Evolutionary conservation across 352 stramenopile species (phyloP).

Genomic region (Saprolegnia diclina): DNA sequence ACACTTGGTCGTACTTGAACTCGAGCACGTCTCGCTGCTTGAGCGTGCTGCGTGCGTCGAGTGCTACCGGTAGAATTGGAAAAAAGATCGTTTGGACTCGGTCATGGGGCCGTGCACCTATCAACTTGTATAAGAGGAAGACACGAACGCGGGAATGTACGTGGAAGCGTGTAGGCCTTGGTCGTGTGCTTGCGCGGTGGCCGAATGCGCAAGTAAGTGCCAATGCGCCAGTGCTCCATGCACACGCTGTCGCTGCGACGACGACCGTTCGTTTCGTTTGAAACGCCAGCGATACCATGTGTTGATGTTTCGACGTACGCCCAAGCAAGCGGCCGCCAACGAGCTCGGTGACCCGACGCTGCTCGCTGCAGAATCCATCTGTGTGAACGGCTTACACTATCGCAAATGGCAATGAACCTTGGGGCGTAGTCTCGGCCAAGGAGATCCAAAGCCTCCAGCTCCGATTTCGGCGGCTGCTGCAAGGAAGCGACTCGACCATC

Average conservation of each 20-base stretch:
- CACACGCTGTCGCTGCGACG: background rate
- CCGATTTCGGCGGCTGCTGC: constrained; percentile 7
- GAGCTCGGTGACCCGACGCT: background rate
- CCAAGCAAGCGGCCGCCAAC: background rate
- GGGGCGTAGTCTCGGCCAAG: constrained; percentile 1
- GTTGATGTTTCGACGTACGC: background rate
- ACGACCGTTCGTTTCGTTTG: background rate
- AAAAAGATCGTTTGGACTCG: constrained; percentile 49
- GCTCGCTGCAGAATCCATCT: background rate
- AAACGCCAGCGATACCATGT: constrained; percentile 2
- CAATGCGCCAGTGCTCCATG: constrained; percentile 79
- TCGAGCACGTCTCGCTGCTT: constrained; percentile 69
- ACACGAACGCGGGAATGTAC: background rate
- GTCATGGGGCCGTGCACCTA: constrained; percentile 39
- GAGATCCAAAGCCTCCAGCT: constrained; percentile 20
- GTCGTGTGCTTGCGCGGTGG: constrained; percentile 44
- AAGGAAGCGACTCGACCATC: background rate
- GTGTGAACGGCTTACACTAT: background rate
- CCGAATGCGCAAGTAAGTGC: constrained; percentile 62
- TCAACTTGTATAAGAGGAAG: background rate
- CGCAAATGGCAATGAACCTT: background rate
- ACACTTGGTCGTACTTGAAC: constrained; percentile 68
- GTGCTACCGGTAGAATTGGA: constrained; percentile 40
- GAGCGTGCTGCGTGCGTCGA: constrained; percentile 50
- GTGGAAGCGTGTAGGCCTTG: constrained; percentile 16